phyloP scores from a whole-genome alignment of 1,284 basidiomycete species.

The Austroboletus rostrupii region DNA sequence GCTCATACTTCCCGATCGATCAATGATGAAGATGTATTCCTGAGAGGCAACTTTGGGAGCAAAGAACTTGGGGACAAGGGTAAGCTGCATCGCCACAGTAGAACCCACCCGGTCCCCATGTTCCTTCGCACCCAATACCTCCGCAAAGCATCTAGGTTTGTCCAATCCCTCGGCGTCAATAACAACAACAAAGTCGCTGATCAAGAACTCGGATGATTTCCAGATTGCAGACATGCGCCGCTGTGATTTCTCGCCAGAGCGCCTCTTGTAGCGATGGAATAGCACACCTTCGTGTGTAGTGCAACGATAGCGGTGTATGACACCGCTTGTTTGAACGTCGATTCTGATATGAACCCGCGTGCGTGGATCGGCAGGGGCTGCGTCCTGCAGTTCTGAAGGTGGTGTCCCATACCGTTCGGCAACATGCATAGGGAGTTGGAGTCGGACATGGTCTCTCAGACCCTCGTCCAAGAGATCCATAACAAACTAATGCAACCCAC shows the following conservation, averaged over 20 bases:
- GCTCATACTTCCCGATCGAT: constrained; percentile 41
- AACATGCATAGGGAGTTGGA: constrained; percentile 48
- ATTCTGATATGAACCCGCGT: constrained; percentile 40
- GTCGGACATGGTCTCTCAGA: constrained; percentile 42
- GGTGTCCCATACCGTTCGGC: constrained; percentile 49
- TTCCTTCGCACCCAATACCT: constrained; percentile 31
- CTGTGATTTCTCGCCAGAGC: constrained; percentile 32
- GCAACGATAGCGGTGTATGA: constrained; percentile 35
- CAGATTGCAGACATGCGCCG: constrained; percentile 39
- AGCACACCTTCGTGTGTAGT: constrained; percentile 39
- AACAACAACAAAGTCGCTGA: constrained; percentile 44
- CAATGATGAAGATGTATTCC: constrained; percentile 43
- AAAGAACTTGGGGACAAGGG: constrained; percentile 46
- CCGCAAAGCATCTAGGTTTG: constrained; percentile 51
- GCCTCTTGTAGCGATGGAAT: constrained; percentile 32
- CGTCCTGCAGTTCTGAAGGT: constrained; percentile 34
- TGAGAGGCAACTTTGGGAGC: constrained; percentile 36
- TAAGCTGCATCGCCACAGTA: constrained; percentile 49
- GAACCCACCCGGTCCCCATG: constrained; percentile 17
- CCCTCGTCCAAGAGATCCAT: constrained; percentile 46
- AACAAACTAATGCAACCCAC: constrained; percentile 23
- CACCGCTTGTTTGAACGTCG: constrained; percentile 45
- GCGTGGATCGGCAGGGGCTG: constrained; percentile 25
- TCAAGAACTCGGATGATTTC: constrained; percentile 38
- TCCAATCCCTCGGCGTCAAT: constrained; percentile 45